Evolutionary conservation across 768 basidiomycete genomes (phyloP).

Genomic region (Suillus cothurnatus): DNA sequence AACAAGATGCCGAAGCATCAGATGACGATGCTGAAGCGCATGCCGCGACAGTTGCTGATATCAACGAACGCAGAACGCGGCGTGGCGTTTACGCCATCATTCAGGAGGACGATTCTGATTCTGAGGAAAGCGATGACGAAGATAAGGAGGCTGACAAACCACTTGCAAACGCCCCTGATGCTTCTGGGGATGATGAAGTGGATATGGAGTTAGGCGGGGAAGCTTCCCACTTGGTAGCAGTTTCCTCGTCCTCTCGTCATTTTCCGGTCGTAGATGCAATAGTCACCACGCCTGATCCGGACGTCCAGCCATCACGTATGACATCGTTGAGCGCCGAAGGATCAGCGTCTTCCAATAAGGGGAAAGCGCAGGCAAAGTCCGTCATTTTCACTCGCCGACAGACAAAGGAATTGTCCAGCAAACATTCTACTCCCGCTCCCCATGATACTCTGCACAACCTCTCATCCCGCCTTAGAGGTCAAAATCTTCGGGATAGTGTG

Average conservation of each 20-base stretch:
- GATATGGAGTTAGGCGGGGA: constrained; percentile 52
- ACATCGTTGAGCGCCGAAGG: constrained; percentile 35
- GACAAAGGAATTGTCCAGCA: constrained; percentile 50
- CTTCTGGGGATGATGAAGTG: constrained; percentile 40
- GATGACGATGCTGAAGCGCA: constrained; percentile 46
- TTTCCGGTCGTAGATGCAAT: constrained; percentile 28
- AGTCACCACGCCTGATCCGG: constrained; percentile 18
- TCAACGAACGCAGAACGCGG: constrained; percentile 80
- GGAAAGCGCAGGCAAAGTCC: constrained; percentile 47
- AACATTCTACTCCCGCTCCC: constrained; percentile 40
- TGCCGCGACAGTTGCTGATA: constrained; percentile 54
- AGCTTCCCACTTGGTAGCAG: constrained; percentile 17
- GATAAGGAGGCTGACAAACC: constrained; percentile 49
- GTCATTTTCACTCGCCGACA: constrained; percentile 64
- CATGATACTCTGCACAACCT: constrained; percentile 24
- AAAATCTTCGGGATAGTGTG: constrained; percentile 29
- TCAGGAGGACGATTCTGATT: constrained; percentile 57
- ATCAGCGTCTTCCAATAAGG: constrained; percentile 29
- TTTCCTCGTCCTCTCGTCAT: constrained; percentile 26
- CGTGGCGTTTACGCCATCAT: constrained; percentile 80
- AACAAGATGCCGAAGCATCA: constrained; percentile 45
- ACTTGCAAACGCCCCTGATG: constrained; percentile 47
- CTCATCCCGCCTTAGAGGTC: constrained; percentile 23
- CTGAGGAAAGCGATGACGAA: constrained; percentile 58
- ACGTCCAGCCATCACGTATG: constrained; percentile 36